These are phyloP conservation scores for Plantago ovata DNA, from an alignment of 257 asterid species.

Conservation along the genomic window DNA sequence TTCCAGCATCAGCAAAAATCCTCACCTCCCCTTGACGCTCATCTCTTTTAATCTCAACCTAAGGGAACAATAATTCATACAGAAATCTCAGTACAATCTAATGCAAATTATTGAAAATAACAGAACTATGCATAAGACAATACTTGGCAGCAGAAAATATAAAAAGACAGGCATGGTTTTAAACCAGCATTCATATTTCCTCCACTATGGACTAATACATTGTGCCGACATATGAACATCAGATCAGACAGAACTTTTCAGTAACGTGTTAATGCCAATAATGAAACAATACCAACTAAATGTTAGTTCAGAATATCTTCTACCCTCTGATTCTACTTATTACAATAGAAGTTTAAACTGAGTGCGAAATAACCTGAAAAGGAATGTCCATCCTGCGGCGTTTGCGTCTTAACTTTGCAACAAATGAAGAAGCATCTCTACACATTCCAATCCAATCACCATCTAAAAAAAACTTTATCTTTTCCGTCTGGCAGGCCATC, in stretches of 20 bases:
- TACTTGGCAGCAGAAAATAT: too few relatives aligned
- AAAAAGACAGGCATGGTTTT: too few relatives aligned
- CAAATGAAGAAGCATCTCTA: conserved; percentile 65
- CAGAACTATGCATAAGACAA: too few relatives aligned
- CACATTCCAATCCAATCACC: conserved; percentile 92
- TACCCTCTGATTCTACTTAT: too few relatives aligned
- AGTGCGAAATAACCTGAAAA: conserved; percentile 51
- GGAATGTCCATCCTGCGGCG: conserved; percentile 68
- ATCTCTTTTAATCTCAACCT: conserved; percentile 89
- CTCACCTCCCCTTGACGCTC: conserved; percentile 67
- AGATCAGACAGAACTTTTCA: neutral
- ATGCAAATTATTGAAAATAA: too few relatives aligned
- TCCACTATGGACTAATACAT: too few relatives aligned
- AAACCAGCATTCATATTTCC: too few relatives aligned
- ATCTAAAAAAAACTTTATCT: conserved; percentile 67
- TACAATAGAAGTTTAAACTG: conserved; percentile 21
- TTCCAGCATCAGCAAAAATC: conserved; percentile 89
- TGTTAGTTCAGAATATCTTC: conserved; percentile 1
- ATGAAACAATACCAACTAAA: neutral
- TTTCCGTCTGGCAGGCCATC: conserved; percentile 44
- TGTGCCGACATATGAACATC: too few relatives aligned
- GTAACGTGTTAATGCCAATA: neutral
- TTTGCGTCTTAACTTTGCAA: conserved; percentile 55
- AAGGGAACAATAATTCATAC: conserved; percentile 20
- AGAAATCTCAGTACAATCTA: neutral